These are phyloP conservation scores for Conringia planisiliqua DNA, from an alignment of 345 rosid genomes.

Conservation along the genomic window DNA sequence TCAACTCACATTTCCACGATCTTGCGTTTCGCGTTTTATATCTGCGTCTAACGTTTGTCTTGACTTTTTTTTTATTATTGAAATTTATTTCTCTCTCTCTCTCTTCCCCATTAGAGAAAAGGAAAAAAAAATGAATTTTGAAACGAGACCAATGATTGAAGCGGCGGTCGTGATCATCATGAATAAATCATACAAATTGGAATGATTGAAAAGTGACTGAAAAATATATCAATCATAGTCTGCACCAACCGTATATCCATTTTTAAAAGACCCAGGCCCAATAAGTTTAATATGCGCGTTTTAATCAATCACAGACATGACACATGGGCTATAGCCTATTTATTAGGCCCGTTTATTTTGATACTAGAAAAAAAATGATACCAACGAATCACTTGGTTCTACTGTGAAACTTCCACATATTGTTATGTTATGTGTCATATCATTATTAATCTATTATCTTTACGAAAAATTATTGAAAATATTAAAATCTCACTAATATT, in stretches of 20 bases:
- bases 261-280: conserved; percentile 14
- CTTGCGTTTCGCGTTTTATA: conserved; percentile 33
- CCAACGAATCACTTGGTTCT: too few species aligned
- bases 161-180: conserved; percentile 38
- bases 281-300: not conserved
- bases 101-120: not conserved
- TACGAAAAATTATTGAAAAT: too few species aligned
- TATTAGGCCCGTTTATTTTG: not conserved
- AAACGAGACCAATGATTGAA: conserved; percentile 35
- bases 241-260: conserved; percentile 9
- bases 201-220: conserved; percentile 35
- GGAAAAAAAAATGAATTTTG: not conserved
- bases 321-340: not conserved
- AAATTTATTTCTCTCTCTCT: not conserved
- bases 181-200: conserved; percentile 34
- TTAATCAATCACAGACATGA: not conserved
- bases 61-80: conserved; percentile 9
- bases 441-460: too few species aligned
- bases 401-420: too few species aligned
- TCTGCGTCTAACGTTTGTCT: conserved; percentile 20
- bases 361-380: too few species aligned
- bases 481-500: too few species aligned
- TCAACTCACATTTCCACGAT: conserved; percentile 23
- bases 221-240: conserved; percentile 9
- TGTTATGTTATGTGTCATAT: too few species aligned